Base-by-base conservation (phyloP, 2,329 filamentous ascomycete species). In the Cordyceps farinosa region DNA sequence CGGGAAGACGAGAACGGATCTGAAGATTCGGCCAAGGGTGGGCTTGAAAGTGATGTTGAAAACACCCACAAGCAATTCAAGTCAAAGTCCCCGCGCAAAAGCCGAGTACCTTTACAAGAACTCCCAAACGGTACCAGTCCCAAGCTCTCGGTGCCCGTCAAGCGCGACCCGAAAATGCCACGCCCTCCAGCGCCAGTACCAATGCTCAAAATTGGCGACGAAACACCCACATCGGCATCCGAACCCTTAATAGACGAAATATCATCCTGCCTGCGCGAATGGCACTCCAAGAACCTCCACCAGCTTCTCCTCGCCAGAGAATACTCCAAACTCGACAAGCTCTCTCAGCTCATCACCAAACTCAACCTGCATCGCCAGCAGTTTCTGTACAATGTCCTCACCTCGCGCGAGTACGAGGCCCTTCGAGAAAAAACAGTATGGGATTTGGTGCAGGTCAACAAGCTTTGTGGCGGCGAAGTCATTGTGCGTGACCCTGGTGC, bases 191-290 rank as follows among this genome's bases (percentile, higher is more conserved):
- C 96, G 11, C 95, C 95, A 0, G 93, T 99, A 9, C 95, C 95
- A 5, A 95, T 98, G 90, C 83, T 99, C 60, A 97, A 97, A 76
- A 94, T 99, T 73, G 95, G 95, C 64, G 95, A 99, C 72, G 95
- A 99, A 79, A 97, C 92, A 2, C 91, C 93, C 1, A 96, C 92
- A 0, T 97, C 92, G 6, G 82, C 86, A 17, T 88, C 90, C 9
- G 96, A 99, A 74, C 95, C 95, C 2, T 78, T 99, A 65, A 93
- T 99, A 30, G 95, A 99, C 76, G 95, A 99, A 75, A 98, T 99
- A 70, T 93, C 95, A 15, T 97, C 93, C 3, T 99, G 95, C 74
- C 79, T 99, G 66, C 87, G 95, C 69, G 95, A 99, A 82, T 99
- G 95, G 96, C 94, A 99, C 78, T 96, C 95, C 27, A 97, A 93